Evolutionary conservation across 345 rosid genomes (phyloP).

Genomic region (Populus tremula): DNA sequence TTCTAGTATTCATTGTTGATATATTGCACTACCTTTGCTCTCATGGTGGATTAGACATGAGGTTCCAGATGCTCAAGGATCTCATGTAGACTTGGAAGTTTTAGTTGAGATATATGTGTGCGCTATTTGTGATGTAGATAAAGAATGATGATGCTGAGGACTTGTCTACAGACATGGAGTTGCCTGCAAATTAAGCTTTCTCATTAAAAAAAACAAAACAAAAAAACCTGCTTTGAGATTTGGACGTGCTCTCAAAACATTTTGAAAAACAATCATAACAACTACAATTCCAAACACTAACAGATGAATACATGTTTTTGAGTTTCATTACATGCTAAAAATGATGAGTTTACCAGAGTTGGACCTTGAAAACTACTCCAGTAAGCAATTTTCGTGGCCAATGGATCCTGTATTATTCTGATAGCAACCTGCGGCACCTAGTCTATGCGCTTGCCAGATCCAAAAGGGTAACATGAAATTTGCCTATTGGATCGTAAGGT

Average conservation of each 20-base stretch:
- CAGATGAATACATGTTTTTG: no score
- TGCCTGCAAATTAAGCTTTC: no score
- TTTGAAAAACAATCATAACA: no score
- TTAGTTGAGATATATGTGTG: slow-evolving; percentile 18
- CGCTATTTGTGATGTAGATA: slow-evolving; percentile 39
- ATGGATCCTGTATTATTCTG: not conserved
- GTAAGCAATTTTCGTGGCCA: not conserved
- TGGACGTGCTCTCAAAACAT: no score
- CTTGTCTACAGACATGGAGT: not conserved
- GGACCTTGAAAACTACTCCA: no score
- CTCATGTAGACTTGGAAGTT: slow-evolving; percentile 15
- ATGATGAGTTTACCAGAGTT: no score
- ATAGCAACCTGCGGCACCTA: not conserved
- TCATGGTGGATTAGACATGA: not conserved
- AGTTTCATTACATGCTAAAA: no score
- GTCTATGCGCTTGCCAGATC: not conserved
- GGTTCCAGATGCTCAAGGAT: not conserved
- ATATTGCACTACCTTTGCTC: not conserved
- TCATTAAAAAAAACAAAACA: no score
- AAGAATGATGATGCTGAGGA: slow-evolving; percentile 17
- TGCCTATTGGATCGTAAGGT: not conserved
- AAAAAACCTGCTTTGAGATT: no score
- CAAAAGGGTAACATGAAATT: not conserved
- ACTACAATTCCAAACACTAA: no score
- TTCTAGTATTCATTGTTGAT: slow-evolving; percentile 21